phyloP scores from a whole-genome alignment of 768 basidiomycete species.

The Lactarius pseudohatsudake region DNA sequence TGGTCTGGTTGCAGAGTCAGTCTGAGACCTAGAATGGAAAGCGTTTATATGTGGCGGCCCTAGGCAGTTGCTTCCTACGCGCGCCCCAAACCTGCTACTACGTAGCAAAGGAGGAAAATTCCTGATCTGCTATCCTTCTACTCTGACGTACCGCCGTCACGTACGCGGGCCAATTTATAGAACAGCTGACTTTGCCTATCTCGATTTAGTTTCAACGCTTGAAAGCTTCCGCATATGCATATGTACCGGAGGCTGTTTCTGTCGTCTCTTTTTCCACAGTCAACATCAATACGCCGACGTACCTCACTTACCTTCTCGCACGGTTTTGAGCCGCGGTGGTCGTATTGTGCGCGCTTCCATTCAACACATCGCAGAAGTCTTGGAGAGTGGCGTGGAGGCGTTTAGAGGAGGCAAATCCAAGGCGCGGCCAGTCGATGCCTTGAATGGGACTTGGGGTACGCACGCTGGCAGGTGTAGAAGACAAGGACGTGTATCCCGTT shows the following conservation, averaged over 20 bases:
- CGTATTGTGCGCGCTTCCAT: slow-evolving; percentile 54
- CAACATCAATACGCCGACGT: slow-evolving; percentile 62
- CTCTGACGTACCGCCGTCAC: slow-evolving; percentile 32
- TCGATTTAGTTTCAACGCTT: slow-evolving; percentile 43
- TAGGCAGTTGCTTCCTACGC: slow-evolving; percentile 62
- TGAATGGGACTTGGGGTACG: slow-evolving; percentile 64
- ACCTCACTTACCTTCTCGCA: slow-evolving; percentile 60
- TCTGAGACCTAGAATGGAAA: slow-evolving; percentile 62
- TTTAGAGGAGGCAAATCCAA: slow-evolving; percentile 28
- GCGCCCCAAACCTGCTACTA: slow-evolving; percentile 63
- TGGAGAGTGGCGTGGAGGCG: slow-evolving; percentile 52
- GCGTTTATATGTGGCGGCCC: slow-evolving; percentile 78
- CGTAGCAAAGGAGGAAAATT: slow-evolving; percentile 39
- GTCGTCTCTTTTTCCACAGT: slow-evolving; percentile 66
- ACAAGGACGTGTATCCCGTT: slow-evolving; percentile 47
- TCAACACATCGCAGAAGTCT: slow-evolving; percentile 67
- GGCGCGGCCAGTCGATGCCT: slow-evolving; percentile 41
- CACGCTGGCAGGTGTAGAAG: slow-evolving; percentile 51
- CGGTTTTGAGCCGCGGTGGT: slow-evolving; percentile 66
- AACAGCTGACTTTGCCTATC: neutral
- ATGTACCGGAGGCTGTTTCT: slow-evolving; percentile 39
- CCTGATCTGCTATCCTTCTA: slow-evolving; percentile 37
- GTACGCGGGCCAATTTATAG: slow-evolving; percentile 23
- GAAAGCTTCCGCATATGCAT: slow-evolving; percentile 40
- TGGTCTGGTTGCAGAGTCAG: slow-evolving; percentile 54